Evolutionary conservation across 2,329 filamentous ascomycete genomes (phyloP).

Genomic region (Diaporthe velutina): DNA sequence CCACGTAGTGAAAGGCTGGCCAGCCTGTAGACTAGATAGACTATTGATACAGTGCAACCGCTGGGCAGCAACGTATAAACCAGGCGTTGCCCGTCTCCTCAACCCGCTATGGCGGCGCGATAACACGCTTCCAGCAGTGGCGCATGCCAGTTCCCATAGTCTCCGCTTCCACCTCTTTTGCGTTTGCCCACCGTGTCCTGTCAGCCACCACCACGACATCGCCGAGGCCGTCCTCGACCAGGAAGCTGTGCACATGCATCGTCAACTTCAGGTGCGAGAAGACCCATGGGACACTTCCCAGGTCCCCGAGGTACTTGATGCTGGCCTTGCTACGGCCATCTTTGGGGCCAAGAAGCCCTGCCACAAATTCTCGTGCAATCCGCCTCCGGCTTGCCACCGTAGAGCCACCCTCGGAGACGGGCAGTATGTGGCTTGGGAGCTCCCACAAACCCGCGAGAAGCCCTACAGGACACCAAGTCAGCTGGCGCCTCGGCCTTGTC

Average conservation of each 20-base stretch:
- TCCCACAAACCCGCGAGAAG: conserved; percentile 70
- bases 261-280: conserved; percentile 69
- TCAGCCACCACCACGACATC: conserved; percentile 4
- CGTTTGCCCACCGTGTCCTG: conserved; percentile 53
- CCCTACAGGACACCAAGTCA: conserved; percentile 42
- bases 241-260: conserved; percentile 69
- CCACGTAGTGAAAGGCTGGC: background rate
- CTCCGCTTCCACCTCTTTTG: conserved; percentile 58
- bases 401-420: conserved; percentile 45
- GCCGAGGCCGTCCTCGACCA: conserved; percentile 45
- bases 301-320: conserved; percentile 53
- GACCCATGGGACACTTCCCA: conserved; percentile 68
- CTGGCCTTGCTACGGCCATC: conserved; percentile 20
- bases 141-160: conserved; percentile 72
- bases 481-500: background rate
- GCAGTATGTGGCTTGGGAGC: conserved; percentile 61
- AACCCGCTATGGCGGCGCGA: too few relatives aligned
- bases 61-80: background rate
- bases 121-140: conserved; percentile 66
- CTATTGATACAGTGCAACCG: background rate
- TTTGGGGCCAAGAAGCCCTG: conserved; percentile 43
- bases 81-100: background rate
- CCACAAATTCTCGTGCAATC: conserved; percentile 53
- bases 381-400: conserved; percentile 49
- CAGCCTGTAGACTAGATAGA: background rate